These are phyloP conservation scores for Podaxis rugospora DNA, from an alignment of 768 basidiomycete species.

Conservation along the genomic window DNA sequence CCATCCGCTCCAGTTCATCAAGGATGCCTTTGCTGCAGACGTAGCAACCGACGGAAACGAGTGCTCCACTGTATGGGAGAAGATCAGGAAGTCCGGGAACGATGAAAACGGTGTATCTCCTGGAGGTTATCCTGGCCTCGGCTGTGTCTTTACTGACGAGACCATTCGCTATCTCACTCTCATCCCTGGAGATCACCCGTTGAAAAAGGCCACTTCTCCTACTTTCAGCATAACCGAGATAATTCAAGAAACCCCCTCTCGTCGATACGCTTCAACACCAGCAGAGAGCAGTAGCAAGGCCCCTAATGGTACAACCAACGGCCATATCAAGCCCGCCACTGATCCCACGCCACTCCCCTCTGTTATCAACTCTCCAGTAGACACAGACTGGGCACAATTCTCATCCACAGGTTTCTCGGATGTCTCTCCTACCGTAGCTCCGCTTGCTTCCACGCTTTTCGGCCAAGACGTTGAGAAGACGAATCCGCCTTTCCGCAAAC, in stretches of 20 bases:
- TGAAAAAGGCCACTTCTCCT: constrained; percentile 27
- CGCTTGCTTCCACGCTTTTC: constrained; percentile 53
- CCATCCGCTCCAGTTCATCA: constrained; percentile 52
- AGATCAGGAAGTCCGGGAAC: constrained; percentile 40
- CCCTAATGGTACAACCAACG: constrained; percentile 16
- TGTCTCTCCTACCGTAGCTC: constrained; percentile 29
- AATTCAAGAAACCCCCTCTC: constrained; percentile 18
- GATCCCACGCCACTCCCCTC: constrained; percentile 26
- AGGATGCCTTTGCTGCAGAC: constrained; percentile 51
- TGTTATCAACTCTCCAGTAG: constrained; percentile 22
- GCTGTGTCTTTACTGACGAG: constrained; percentile 65
- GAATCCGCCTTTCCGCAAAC: constrained; percentile 23
- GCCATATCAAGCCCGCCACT: constrained; percentile 27
- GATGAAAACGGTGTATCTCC: constrained; percentile 29
- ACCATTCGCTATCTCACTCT: constrained; percentile 52
- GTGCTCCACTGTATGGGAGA: constrained; percentile 46
- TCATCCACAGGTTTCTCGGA: constrained; percentile 59
- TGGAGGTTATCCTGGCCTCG: constrained; percentile 20
- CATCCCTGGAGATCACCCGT: constrained; percentile 37
- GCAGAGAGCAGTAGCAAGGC: constrained; percentile 5
- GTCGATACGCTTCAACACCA: constrained; percentile 26
- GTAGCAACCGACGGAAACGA: constrained; percentile 28
- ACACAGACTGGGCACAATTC: constrained; percentile 66
- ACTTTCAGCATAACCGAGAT: constrained; percentile 21
- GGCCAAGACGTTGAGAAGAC: constrained; percentile 55